Evolutionary conservation across 768 basidiomycete species (phyloP).

Genomic region (Russula virescens): DNA sequence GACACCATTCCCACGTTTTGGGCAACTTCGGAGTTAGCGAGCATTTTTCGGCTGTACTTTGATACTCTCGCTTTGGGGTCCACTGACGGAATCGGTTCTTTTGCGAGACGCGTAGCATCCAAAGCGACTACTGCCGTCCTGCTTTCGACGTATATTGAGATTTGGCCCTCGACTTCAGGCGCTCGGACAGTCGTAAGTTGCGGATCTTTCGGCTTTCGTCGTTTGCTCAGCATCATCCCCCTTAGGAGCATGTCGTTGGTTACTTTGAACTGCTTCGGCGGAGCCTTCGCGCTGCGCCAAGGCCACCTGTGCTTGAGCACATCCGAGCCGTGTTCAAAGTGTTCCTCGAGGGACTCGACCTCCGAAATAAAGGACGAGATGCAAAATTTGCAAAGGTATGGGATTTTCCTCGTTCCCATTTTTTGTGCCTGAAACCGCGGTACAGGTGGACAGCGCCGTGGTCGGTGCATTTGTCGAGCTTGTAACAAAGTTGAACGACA

Average conservation of each 20-base stretch:
- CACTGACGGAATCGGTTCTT: constrained; percentile 30
- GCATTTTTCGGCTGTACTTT: constrained; percentile 52
- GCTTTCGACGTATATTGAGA: constrained; percentile 54
- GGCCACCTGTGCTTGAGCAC: constrained; percentile 18
- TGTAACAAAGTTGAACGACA: constrained; percentile 89
- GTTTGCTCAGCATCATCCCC: background rate
- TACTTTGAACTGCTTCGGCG: constrained; percentile 23
- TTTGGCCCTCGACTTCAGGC: constrained; percentile 46
- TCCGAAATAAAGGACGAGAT: constrained; percentile 12
- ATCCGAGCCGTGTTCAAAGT: constrained; percentile 21
- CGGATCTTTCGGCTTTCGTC: background rate
- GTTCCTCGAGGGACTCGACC: constrained; percentile 23
- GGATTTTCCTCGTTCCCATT: background rate
- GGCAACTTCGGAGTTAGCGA: constrained; percentile 51
- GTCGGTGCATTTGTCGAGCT: constrained; percentile 81
- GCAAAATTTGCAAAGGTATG: constrained; percentile 27
- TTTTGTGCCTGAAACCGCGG: background rate
- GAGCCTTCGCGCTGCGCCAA: constrained; percentile 13
- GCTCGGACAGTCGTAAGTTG: constrained; percentile 25
- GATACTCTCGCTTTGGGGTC: constrained; percentile 36
- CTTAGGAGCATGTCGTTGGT: constrained; percentile 12
- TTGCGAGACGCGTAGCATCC: constrained; percentile 67
- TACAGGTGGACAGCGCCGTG: constrained; percentile 47
- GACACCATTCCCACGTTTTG: constrained; percentile 80
- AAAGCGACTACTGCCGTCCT: constrained; percentile 61